Evolutionary conservation across 495 filamentous ascomycete genomes (phyloP).

Genomic region (Penicillium lagena): DNA sequence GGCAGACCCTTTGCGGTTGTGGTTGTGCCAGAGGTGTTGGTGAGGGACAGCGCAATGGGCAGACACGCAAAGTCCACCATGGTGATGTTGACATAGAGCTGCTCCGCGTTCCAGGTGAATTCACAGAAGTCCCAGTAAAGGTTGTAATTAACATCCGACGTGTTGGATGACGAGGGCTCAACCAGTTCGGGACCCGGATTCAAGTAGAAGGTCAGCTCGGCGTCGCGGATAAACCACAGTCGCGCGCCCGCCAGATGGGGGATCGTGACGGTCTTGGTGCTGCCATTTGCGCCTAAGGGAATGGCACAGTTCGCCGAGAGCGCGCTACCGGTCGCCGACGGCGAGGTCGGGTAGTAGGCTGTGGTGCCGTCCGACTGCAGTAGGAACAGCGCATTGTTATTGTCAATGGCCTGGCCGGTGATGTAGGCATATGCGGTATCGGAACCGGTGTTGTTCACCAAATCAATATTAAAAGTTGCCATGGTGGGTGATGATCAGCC

Average conservation of each 20-base stretch:
- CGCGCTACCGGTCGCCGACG: slow-evolving; percentile 32
- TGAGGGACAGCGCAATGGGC: slow-evolving; percentile 57
- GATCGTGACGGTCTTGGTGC: slow-evolving; percentile 53
- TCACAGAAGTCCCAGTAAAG: slow-evolving; percentile 64
- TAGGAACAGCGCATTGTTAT: slow-evolving; percentile 52
- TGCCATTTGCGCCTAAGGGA: slow-evolving; percentile 52
- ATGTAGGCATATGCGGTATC: slow-evolving; percentile 62
- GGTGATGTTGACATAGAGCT: slow-evolving; percentile 69
- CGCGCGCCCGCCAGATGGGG: slow-evolving; percentile 63
- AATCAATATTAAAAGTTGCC: slow-evolving; percentile 48
- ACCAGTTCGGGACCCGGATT: slow-evolving; percentile 66
- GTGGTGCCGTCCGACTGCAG: slow-evolving; percentile 55
- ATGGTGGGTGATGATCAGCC: slow-evolving; percentile 11
- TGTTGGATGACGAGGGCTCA: slow-evolving; percentile 63
- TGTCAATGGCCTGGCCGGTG: slow-evolving; percentile 58
- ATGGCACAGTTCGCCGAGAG: slow-evolving; percentile 56
- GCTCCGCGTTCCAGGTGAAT: slow-evolving; percentile 61
- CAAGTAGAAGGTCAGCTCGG: slow-evolving; percentile 59
- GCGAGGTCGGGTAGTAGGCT: slow-evolving; percentile 48
- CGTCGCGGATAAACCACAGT: slow-evolving; percentile 60
- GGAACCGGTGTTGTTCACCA: slow-evolving; percentile 59
- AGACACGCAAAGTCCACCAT: slow-evolving; percentile 70
- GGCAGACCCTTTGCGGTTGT: slow-evolving; percentile 56
- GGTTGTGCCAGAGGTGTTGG: slow-evolving; percentile 40
- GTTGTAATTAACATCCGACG: slow-evolving; percentile 58